These are phyloP conservation scores for Candida golubevii DNA, from an alignment of 805 yeast species.

Conservation along the genomic window DNA sequence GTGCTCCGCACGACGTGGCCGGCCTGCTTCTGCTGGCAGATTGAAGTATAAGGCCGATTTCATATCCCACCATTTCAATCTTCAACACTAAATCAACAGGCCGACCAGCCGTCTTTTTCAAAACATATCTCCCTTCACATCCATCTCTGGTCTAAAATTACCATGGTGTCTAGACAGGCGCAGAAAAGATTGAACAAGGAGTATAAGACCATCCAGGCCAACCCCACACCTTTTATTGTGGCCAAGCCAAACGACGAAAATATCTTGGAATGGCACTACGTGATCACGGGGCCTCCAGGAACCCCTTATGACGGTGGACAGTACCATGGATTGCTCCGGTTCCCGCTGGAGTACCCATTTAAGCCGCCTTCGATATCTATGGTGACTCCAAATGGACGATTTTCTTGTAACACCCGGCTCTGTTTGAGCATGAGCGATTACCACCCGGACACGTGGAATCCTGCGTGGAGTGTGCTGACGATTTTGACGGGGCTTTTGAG, in stretches of 20 bases:
- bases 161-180: conserved; percentile 39
- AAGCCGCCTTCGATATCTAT: conserved; percentile 88
- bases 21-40: too few species aligned
- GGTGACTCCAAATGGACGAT: conserved; percentile 88
- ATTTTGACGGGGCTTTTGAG: conserved; percentile 82
- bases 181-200: conserved; percentile 65
- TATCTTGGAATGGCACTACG: conserved; percentile 90
- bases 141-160: not conserved
- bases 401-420: conserved; percentile 71
- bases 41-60: too few species aligned
- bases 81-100: too few species aligned
- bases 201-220: conserved; percentile 68
- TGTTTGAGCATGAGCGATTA: conserved; percentile 93
- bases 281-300: conserved; percentile 86
- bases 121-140: too few species aligned
- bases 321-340: conserved; percentile 81
- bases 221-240: conserved; percentile 78
- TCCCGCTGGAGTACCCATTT: conserved; percentile 85
- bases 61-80: too few species aligned
- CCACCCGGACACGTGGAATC: conserved; percentile 95
- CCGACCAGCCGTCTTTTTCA: too few species aligned
- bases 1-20: too few species aligned
- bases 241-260: conserved; percentile 88
- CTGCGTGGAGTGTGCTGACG: conserved; percentile 92
- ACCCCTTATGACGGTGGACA: conserved; percentile 86